Evolutionary conservation across 2,329 filamentous ascomycete genomes (phyloP).

Genomic region (Beauveria asiatica): DNA sequence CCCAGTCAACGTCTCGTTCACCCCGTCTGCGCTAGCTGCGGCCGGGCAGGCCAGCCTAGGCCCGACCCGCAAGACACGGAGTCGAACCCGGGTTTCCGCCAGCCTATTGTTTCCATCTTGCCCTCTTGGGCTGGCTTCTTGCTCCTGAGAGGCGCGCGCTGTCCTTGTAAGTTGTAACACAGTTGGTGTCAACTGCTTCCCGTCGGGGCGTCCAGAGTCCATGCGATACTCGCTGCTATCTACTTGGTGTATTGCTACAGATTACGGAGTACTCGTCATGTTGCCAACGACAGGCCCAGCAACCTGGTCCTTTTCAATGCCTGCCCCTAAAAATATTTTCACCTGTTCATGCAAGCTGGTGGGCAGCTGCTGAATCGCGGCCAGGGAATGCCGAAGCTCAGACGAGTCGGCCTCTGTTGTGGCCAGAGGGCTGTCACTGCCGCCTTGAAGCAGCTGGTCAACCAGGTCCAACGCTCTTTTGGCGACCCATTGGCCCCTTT

Average conservation of each 20-base stretch:
- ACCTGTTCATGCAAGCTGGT: constrained; percentile 2
- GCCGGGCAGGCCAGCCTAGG: neutral
- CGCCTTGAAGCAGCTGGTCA: neutral
- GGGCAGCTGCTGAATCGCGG: neutral
- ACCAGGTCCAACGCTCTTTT: neutral
- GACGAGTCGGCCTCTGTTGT: neutral
- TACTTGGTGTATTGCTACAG: no score
- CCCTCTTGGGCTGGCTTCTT: constrained; percentile 1
- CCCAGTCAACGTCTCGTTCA: neutral
- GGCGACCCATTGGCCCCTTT: neutral
- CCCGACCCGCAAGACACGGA: constrained; percentile 7
- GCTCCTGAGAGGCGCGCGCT: neutral
- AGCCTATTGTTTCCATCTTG: constrained; percentile 2
- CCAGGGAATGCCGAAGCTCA: neutral
- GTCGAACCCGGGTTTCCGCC: constrained; percentile 7
- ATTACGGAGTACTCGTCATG: no score
- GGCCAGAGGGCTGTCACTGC: neutral
- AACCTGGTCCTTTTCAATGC: neutral
- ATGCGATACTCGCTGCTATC: neutral
- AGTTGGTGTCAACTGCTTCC: neutral
- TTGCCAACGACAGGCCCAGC: neutral
- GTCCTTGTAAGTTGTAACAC: neutral
- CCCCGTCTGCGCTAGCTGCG: neutral
- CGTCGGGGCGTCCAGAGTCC: neutral
- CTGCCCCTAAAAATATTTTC: neutral